Conservation (phyloP, 345 rosid species). For the Melaleuca alternifolia region DNA sequence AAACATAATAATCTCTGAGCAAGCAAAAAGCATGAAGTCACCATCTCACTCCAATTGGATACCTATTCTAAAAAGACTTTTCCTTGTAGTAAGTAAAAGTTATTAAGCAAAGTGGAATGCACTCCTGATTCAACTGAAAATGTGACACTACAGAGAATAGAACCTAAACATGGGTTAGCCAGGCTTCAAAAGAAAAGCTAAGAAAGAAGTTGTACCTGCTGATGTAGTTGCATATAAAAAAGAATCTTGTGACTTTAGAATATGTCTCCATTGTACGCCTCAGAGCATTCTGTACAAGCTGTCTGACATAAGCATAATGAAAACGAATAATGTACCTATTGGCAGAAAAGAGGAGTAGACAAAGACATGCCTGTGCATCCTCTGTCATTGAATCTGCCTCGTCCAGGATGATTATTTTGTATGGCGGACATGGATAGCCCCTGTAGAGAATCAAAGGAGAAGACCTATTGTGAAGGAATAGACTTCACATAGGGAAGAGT, state of each 20-base stretch:
- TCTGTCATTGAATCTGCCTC: constrained; percentile 99
- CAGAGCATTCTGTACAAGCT: constrained; percentile 56
- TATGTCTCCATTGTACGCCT: constrained; percentile 96
- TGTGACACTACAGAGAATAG: neutral
- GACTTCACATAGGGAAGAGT: neutral
- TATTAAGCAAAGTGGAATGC: neutral
- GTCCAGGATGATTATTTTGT: constrained; percentile 80
- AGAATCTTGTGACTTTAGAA: constrained; percentile 93
- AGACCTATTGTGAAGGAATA: neutral
- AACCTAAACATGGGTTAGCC: neutral
- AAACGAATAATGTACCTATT: neutral
- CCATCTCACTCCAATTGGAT: neutral
- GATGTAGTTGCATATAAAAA: constrained; percentile 87
- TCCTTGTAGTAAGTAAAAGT: neutral
- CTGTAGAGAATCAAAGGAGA: constrained; percentile 21
- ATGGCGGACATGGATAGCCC: constrained; percentile 86
- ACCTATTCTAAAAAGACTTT: neutral
- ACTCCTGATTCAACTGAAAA: neutral
- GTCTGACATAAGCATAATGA: neutral
- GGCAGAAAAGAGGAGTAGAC: neutral
- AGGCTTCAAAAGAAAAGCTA: neutral
- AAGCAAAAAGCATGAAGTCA: neutral
- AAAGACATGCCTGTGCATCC: constrained; percentile 80
- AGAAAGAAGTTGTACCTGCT: constrained; percentile 58
- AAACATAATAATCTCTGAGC: neutral